These are phyloP conservation scores for Phytopythium boreale DNA, from an alignment of 352 stramenopile genomes.

Conservation along the genomic window DNA sequence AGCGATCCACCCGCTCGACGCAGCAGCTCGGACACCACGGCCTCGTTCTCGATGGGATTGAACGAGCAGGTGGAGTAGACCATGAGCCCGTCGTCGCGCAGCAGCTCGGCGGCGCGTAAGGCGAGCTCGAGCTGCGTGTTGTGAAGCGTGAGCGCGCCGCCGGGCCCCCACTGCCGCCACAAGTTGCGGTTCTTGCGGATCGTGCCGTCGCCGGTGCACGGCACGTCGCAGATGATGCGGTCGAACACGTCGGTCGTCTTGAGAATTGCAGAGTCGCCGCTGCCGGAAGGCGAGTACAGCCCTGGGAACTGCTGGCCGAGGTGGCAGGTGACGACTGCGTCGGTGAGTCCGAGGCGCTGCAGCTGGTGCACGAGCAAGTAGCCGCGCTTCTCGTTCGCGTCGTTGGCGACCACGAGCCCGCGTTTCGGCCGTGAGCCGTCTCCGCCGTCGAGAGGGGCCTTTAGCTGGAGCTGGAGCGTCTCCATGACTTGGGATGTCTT, in stretches of 20 bases:
- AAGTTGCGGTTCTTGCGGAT: constrained; percentile 96
- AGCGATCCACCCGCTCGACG: constrained; percentile 81
- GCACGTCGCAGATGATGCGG: constrained; percentile 97
- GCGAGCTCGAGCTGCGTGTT: constrained; percentile 92
- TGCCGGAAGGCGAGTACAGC: constrained; percentile 44
- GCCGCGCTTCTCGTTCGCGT: constrained; percentile 93
- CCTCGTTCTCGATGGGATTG: constrained; percentile 98
- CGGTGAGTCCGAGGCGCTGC: constrained; percentile 63
- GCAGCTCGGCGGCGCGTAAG: constrained; percentile 83
- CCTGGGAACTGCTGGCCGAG: constrained; percentile 93
- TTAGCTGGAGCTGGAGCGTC: constrained; percentile 22
- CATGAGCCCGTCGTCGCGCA: constrained; percentile 89
- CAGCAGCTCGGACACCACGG: constrained; percentile 92
- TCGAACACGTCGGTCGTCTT: constrained; percentile 89
- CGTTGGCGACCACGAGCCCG: constrained; percentile 95
- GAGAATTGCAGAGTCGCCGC: constrained; percentile 10
- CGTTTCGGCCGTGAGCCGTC: background rate
- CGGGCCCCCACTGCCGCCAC: constrained; percentile 89
- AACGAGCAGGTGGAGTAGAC: constrained; percentile 97
- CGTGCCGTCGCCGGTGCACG: constrained; percentile 97
- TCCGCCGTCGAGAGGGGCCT: background rate
- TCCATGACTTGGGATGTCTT: constrained; percentile 99
- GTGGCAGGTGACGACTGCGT: constrained; percentile 91
- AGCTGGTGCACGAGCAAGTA: constrained; percentile 97
- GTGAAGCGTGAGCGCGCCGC: constrained; percentile 89